Conservation (phyloP, 169 alveolate species). For the Hepatocystis sp. region DNA sequence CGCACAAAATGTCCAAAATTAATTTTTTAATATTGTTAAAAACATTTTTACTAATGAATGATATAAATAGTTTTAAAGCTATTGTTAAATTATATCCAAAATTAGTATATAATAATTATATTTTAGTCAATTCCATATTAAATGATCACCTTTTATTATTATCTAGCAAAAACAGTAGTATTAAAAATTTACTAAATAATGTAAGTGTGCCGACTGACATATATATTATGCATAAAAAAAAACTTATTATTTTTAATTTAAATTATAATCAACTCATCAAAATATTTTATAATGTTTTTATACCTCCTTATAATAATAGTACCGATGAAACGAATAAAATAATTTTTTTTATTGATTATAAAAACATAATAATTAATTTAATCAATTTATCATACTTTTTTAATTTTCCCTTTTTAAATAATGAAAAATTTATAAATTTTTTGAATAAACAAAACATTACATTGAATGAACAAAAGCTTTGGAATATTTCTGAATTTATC, state of each 20-base stretch:
- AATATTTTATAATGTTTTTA: slow-evolving; percentile 5
- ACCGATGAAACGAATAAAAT: too few species aligned
- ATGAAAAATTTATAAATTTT: slow-evolving; percentile 12
- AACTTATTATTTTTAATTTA: slow-evolving; percentile 41
- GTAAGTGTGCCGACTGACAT: slow-evolving; percentile 25
- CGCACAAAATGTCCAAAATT: slow-evolving; percentile 21
- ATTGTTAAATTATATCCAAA: slow-evolving; percentile 5
- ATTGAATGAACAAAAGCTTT: slow-evolving; percentile 22
- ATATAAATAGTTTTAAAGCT: slow-evolving; percentile 18
- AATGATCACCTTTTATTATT: too few species aligned
- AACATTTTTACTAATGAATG: slow-evolving; percentile 35
- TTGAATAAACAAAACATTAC: slow-evolving; percentile 11
- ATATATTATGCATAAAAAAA: slow-evolving; percentile 9
- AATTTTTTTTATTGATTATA: slow-evolving; percentile 43
- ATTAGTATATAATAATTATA: not conserved
- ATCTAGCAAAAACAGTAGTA: too few species aligned
- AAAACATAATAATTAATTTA: slow-evolving; percentile 17
- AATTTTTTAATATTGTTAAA: slow-evolving; percentile 37
- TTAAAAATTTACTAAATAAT: too few species aligned
- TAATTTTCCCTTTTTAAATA: slow-evolving; percentile 31
- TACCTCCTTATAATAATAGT: too few species aligned
- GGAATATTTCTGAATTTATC: slow-evolving; percentile 25
- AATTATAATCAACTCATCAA: slow-evolving; percentile 38
- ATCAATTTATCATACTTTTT: slow-evolving; percentile 18
- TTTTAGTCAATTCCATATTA: slow-evolving; percentile 33